These are phyloP conservation scores for Vitis hybrid DNA, from an alignment of 177 flowering plant genomes.

Conservation along the genomic window DNA sequence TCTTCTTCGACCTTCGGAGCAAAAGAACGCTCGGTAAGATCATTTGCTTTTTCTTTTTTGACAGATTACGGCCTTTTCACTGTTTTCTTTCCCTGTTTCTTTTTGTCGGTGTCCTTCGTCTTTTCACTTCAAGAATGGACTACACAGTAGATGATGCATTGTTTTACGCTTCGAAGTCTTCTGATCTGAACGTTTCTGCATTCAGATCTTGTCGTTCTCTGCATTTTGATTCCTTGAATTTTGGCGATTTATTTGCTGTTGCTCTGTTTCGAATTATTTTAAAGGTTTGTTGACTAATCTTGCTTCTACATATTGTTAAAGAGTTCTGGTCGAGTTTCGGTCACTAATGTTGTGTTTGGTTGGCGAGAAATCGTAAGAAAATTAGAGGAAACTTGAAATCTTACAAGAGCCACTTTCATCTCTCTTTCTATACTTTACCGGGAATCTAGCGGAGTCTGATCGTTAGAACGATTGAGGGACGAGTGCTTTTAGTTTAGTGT, in stretches of 20 bases:
- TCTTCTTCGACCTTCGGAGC: not conserved
- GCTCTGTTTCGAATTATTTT: slow-evolving; percentile 4
- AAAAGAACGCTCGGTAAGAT: slow-evolving; percentile 1
- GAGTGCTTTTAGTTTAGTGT: too few species aligned
- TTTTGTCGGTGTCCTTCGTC: not conserved
- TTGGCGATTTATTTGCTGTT: not conserved
- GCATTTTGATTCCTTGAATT: not conserved
- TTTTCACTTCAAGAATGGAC: not conserved
- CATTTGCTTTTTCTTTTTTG: not conserved
- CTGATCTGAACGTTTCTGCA: not conserved
- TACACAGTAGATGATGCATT: not conserved
- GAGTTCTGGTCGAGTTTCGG: too few species aligned
- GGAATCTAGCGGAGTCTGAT: too few species aligned
- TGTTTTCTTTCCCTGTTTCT: not conserved
- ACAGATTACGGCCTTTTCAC: not conserved
- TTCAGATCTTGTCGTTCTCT: slow-evolving; percentile 1
- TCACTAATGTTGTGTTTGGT: too few species aligned
- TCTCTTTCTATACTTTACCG: too few species aligned
- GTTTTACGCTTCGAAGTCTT: not conserved
- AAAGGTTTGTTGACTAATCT: not conserved
- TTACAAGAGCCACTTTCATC: too few species aligned
- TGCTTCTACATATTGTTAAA: not conserved
- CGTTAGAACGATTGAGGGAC: too few species aligned
- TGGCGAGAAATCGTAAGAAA: too few species aligned
- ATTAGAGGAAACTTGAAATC: too few species aligned